These are phyloP conservation scores for Aurinia saxatilis DNA, from an alignment of 345 rosid genomes.

Conservation along the genomic window DNA sequence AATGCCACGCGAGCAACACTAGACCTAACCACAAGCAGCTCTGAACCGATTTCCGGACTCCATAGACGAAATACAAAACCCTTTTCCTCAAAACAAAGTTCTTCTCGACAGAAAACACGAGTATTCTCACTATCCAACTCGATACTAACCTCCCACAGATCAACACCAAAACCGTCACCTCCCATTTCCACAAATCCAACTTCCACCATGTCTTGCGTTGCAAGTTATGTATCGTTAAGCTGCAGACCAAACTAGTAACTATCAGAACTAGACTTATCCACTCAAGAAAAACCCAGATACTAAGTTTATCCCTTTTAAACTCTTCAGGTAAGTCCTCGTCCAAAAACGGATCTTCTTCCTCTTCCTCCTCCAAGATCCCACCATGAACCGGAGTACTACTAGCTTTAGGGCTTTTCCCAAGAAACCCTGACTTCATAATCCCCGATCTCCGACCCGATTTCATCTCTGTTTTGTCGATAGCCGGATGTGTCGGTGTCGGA, in stretches of 20 bases:
- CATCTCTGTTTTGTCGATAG: constrained; percentile 22
- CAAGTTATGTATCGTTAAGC: constrained; percentile 33
- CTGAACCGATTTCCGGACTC: constrained; percentile 49
- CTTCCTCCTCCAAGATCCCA: constrained; percentile 27
- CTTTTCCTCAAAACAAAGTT: constrained; percentile 55
- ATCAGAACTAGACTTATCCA: constrained; percentile 51
- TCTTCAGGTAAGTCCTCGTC: constrained; percentile 52
- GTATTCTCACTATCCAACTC: constrained; percentile 54
- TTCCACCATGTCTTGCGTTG: constrained; percentile 32
- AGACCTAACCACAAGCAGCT: constrained; percentile 63
- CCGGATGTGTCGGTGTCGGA: constrained; percentile 30
- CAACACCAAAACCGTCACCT: constrained; percentile 48
- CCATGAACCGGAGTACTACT: constrained; percentile 12
- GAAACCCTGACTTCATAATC: constrained; percentile 26
- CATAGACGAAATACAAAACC: constrained; percentile 69
- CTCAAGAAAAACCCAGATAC: constrained; percentile 32
- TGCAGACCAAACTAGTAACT: constrained; percentile 36
- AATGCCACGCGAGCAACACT: constrained; percentile 59
- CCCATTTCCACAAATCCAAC: constrained; percentile 68
- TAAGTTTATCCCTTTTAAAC: constrained; percentile 34
- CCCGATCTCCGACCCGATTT: constrained; percentile 28
- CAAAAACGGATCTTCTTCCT: constrained; percentile 53
- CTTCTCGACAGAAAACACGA: constrained; percentile 56
- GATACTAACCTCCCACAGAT: constrained; percentile 69
- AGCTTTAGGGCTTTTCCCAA: constrained; percentile 29